Percentiles rank a stretch among this genome's conserved stretches.
phyloP scores from a whole-genome alignment of 2,329 filamentous ascomycete species.

The Madurella fahalii region DNA sequence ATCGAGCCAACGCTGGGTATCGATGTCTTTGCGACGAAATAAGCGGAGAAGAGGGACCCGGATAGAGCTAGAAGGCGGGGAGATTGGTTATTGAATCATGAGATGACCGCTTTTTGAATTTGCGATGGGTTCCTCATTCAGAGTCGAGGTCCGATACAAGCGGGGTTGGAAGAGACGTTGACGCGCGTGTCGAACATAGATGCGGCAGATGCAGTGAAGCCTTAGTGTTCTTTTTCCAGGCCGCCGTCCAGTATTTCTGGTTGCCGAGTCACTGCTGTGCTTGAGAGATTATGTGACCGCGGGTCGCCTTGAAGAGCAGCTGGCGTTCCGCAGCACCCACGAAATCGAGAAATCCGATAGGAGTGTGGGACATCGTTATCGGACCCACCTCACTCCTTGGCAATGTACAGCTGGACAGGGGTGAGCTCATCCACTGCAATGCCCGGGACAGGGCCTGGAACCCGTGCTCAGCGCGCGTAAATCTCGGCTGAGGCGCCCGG shows the following conservation, averaged over 20 bases:
- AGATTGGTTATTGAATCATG: background rate
- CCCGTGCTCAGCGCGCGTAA: slow-evolving; percentile 8
- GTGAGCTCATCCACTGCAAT: background rate
- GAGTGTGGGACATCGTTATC: background rate
- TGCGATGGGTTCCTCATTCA: background rate
- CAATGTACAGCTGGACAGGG: background rate
- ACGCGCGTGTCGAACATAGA: background rate
- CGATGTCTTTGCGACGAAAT: background rate
- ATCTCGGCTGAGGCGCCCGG: slow-evolving; percentile 12
- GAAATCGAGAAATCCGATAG: too few relatives aligned
- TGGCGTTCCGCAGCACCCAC: too few relatives aligned
- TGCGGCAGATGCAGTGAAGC: background rate
- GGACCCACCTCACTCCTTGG: background rate
- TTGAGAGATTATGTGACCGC: background rate
- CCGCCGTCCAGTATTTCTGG: background rate
- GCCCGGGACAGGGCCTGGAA: background rate
- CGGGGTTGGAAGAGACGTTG: background rate
- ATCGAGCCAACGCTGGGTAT: background rate
- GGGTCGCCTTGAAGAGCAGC: too few relatives aligned
- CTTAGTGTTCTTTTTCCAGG: background rate
- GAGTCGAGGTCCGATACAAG: background rate
- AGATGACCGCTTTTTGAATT: too few relatives aligned
- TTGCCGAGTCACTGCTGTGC: background rate
- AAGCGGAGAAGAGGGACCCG: background rate
- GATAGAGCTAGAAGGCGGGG: background rate